Base-by-base conservation (phyloP, 2,329 filamentous ascomycete genomes). In the Zasmidium cellare region DNA sequence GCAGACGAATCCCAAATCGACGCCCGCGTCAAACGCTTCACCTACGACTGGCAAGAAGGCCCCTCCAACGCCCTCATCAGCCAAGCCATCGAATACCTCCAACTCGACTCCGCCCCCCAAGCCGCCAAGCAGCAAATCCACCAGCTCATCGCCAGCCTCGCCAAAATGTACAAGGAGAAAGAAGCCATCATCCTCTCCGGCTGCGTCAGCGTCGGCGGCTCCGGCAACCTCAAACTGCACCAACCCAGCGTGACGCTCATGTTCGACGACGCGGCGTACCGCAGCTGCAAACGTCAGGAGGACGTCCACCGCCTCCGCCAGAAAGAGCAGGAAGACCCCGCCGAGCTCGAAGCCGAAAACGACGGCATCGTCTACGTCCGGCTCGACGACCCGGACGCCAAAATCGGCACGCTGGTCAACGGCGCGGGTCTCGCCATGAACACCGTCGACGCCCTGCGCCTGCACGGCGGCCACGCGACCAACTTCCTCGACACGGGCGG, bases 401-500 rank as follows among this genome's bases (percentile, higher is more conserved):
- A 86, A 61, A 87, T 96, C 53, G 92, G 91, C 38, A 96, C 89
- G 0, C 79, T 96, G 11, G 91, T 96, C 63, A 96, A 96, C 69
- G 91, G 92, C 46, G 92, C 92, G 0, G 92, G 92, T 0, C 82
- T 96, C 1, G 91, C 91, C 0, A 94, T 96, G 89, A 94, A 94
- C 71, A 96, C 91, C 0, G 86, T 92, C 59, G 92, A 96, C 71
- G 88, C 89, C 0, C 83, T 96, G 1, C 80, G 83, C 2, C 76
- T 85, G 12, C 83, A 85, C 55, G 87, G 87, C 9, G 90, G 90
- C 1, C 75, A 79, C 31, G 87, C 87, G 22, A 85, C 90, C 11
- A 96, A 96, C 68, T 96, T 96, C 72, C 81, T 96, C 55, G 92
- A 96, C 72, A 96, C 90, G 0, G 92, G 92, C 24, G 92, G 92